Evolutionary conservation across 495 filamentous ascomycete genomes (phyloP), one percentile per base, ranked within the genome.

Genomic region (Cudoniella acicularis): DNA sequence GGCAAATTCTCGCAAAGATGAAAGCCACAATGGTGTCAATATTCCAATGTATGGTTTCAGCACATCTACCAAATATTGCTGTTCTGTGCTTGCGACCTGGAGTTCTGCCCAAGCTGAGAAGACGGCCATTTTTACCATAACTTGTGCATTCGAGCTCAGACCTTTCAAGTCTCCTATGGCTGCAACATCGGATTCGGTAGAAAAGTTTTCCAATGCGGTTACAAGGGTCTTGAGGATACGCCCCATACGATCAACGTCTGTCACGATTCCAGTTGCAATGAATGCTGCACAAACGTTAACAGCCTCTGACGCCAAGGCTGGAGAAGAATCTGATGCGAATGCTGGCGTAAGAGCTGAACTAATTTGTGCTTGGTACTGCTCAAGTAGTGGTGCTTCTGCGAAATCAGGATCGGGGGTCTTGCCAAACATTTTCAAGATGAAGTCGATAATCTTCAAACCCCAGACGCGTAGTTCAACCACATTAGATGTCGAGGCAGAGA

Each of bases 31-130:
- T 0, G 94, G 94, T 0, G 93, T 95, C 11, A 99, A 74, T 48
- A 85, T 91, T 8, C 86, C 85, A 56, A 98, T 87, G 67, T 98
- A 89, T 16, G 95, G 94, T 66, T 92, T 89, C 41, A 99, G 79
- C 1, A 98, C 92, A 60, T 92, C 83, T 3, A 87, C 85, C 24
- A 99, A 78, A 65, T 98, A 98, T 26, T 84, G 85, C 56, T 98
- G 92, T 64, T 98, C 93, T 22, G 85, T 87, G 73, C 94, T 97
- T 1, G 95, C 92, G 45, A 99, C 92, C 70, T 99, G 95, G 27
- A 99, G 81, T 60, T 96, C 90, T n/a, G 94, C 95, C 94, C 94
- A 99, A 8, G 92, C 94, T n/a, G 92, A 92, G 68, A 95, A 91
- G 1, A 98, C 87, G 1, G 95, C 86, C 84, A 96, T 91, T 68